Conservation (phyloP, 179 eudicot species). For the Silene noctiflora region DNA sequence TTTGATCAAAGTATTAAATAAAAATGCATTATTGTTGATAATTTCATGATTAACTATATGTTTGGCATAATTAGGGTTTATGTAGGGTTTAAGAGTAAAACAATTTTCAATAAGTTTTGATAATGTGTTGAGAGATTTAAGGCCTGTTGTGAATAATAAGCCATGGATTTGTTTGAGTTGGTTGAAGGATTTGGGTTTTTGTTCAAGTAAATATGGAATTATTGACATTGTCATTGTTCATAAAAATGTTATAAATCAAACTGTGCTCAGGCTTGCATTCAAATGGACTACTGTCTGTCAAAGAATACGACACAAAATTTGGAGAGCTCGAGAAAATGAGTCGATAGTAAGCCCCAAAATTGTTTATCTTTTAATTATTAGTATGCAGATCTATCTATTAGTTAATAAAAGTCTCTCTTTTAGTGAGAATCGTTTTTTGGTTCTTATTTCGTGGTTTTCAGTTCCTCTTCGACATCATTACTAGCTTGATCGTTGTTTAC, state of each 20-base stretch:
- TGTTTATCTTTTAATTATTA: no score
- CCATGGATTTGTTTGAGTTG: conserved; percentile 50
- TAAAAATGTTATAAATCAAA: neutral
- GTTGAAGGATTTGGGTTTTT: conserved; percentile 23
- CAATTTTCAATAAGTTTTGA: conserved; percentile 39
- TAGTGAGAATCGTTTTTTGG: no score
- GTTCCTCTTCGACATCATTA: no score
- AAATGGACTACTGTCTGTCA: no score
- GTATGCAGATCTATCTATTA: no score
- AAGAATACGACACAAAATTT: no score
- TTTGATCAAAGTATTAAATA: conserved; percentile 50
- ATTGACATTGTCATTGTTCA: conserved; percentile 9
- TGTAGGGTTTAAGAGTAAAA: conserved; percentile 33
- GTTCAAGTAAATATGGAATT: neutral
- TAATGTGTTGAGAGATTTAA: conserved; percentile 28
- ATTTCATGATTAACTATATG: conserved; percentile 31
- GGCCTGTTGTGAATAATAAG: conserved; percentile 36
- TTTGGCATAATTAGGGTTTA: conserved; percentile 36
- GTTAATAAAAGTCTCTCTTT: no score
- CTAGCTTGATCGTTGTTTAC: no score
- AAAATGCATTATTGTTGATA: conserved; percentile 25
- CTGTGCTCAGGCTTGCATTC: no score
- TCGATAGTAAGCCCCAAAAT: no score
- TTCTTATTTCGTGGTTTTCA: no score
- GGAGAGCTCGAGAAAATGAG: no score